Conservation (phyloP, 352 stramenopile genomes). For the Phytophthora ramorum region DNA sequence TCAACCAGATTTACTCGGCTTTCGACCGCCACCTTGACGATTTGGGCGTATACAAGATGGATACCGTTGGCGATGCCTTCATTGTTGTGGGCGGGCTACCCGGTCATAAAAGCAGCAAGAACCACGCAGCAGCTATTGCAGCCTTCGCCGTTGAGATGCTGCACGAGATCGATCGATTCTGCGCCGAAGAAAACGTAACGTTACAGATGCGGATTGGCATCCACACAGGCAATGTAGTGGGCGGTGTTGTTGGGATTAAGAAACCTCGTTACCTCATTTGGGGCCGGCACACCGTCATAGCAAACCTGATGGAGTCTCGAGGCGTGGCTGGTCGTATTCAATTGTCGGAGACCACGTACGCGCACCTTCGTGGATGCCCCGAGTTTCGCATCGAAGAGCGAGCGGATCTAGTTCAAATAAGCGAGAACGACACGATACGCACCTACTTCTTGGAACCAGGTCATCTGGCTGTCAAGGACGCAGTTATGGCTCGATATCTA, state of each 20-base stretch:
- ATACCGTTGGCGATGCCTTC: conserved; percentile 87
- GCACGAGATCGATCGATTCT: conserved; percentile 84
- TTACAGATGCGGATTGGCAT: conserved; percentile 89
- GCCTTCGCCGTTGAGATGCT: conserved; percentile 88
- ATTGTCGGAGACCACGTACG: conserved; percentile 67
- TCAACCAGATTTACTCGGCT: conserved; percentile 84
- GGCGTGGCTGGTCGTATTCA: conserved; percentile 65
- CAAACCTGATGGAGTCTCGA: conserved; percentile 83
- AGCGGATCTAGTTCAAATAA: conserved; percentile 55
- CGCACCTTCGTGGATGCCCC: conserved; percentile 52
- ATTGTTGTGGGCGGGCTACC: conserved; percentile 82
- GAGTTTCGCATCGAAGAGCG: conserved; percentile 66
- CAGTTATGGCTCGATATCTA: conserved; percentile 58
- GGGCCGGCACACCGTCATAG: conserved; percentile 80
- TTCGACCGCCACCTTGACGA: conserved; percentile 86
- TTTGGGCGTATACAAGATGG: conserved; percentile 89
- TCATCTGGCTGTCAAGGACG: conserved; percentile 56
- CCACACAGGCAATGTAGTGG: conserved; percentile 84
- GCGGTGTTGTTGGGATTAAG: conserved; percentile 84
- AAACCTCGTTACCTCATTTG: conserved; percentile 89
- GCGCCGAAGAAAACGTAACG: conserved; percentile 61
- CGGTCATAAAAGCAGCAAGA: conserved; percentile 71
- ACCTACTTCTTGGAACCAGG: conserved; percentile 60
- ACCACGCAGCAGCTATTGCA: conserved; percentile 77
- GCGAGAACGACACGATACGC: conserved; percentile 59